Base-by-base conservation (phyloP, 1,284 basidiomycete species). In the Tylopilus sp. region DNA sequence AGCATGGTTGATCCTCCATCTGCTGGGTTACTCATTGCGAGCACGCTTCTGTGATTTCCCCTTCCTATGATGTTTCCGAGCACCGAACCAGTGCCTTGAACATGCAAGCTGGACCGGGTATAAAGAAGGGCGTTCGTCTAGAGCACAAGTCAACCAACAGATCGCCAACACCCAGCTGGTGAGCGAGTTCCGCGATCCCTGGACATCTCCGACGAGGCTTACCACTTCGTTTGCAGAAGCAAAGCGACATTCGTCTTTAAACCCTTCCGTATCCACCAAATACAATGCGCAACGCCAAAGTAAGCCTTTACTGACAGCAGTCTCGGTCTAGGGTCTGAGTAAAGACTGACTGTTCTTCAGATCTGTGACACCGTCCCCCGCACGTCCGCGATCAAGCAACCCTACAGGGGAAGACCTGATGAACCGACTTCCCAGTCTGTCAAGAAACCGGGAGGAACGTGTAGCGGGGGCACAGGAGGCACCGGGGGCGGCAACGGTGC, bases 271-370 rank as follows among this genome's bases (percentile, higher is more conserved):
- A 20, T 31, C 20, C 14, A 56, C 3, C 11, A 11, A 21, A 26
- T 2, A 55, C 4, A 7, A 66, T 66, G 63, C 29, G 14, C 17
- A 42, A 20, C 39, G 3, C 43, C 2, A 31, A 56, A 44, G 60
- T 54, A 38, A 41, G 44, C 24, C 14, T 14, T 33, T 15, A 12
- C 8, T 17, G 3, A 18, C 7, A 14, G 21, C 8, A 18, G 9
- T 5, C 9, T 40, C 17, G 15, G n/a, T 30, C 30, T 2, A 1
- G 26, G 28, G 21, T 44, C 11, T 28, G 10, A 21, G 1, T 24
- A 20, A 40, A 7, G 18, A 40, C 36, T 58, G 41, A 65, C 42
- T 20, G 12, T 1, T 17, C 1, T 7, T 24, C 26, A 62, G 63
- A n/a, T 51, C 35, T 28, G 3, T 6, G 18, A 34, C 18, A 15